A percentile compares a stretch with the other conserved stretches of the same genome.
Evolutionary conservation across 2,329 filamentous ascomycete species (phyloP).

Genomic region (Colletotrichum sp.): DNA sequence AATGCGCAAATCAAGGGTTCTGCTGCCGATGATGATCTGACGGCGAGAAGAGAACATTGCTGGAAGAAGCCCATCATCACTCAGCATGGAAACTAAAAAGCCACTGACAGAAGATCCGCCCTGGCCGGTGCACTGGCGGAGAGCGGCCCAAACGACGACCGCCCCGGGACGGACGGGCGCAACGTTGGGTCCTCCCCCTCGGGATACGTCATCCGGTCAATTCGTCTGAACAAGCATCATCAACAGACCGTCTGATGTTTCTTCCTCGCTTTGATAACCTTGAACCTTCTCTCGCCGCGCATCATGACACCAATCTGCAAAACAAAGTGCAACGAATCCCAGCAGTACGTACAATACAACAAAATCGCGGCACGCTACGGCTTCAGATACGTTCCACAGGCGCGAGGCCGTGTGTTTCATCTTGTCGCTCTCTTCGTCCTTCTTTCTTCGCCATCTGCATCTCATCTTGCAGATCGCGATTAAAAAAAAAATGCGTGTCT

Average conservation of each 20-base stretch:
- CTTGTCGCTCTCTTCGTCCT: neutral
- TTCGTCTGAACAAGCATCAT: neutral
- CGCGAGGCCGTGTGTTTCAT: constrained; percentile 14
- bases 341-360: neutral
- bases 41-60: neutral
- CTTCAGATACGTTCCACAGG: constrained; percentile 10
- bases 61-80: neutral
- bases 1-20: neutral
- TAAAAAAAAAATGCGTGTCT: neutral
- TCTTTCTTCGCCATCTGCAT: neutral
- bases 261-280: neutral
- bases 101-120: neutral
- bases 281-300: neutral
- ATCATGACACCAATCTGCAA: neutral
- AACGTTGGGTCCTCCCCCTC: neutral
- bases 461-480: neutral
- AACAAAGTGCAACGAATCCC: neutral
- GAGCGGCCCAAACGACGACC: neutral
- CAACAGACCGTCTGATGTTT: neutral
- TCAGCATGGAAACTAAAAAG: neutral
- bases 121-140: neutral
- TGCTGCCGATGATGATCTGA: neutral
- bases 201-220: constrained; percentile 2
- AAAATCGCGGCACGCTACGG: neutral
- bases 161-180: neutral